Percentiles rank a stretch among this genome's conserved stretches.
phyloP scores from a whole-genome alignment of 208 protist genomes.

The Leishmania aethiopica region DNA sequence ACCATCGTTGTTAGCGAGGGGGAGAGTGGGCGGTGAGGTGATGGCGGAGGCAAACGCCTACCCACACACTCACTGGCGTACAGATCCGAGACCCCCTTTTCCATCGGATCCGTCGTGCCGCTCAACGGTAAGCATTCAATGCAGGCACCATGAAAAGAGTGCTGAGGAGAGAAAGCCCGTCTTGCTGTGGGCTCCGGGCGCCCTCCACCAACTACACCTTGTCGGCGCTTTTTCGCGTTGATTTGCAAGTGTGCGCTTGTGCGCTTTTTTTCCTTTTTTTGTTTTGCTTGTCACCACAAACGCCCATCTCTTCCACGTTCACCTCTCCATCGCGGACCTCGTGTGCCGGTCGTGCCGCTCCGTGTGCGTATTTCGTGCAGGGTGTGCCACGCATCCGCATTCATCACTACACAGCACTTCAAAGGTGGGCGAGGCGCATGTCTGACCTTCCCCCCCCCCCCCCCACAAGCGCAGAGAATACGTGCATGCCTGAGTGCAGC shows the following conservation, averaged over 20 bases:
- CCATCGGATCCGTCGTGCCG: too few species aligned
- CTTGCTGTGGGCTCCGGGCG: not conserved
- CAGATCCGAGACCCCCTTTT: too few species aligned
- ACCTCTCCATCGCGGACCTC: not conserved
- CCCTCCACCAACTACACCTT: not conserved
- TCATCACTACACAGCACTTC: not conserved
- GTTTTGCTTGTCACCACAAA: not conserved
- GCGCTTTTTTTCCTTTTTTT: too few species aligned
- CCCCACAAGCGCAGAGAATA: too few species aligned
- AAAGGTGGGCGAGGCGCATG: not conserved
- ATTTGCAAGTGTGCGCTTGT: too few species aligned
- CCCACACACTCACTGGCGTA: too few species aligned
- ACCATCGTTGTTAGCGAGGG: not conserved
- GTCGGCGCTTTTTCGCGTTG: not conserved
- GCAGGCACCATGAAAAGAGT: not conserved
- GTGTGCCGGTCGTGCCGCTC: not conserved
- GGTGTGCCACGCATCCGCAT: not conserved
- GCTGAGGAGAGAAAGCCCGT: not conserved
- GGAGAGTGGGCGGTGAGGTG: not conserved
- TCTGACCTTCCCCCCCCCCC: not conserved
- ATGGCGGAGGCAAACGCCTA: too few species aligned
- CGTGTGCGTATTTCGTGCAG: not conserved
- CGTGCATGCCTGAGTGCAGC: too few species aligned
- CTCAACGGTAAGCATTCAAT: too few species aligned
- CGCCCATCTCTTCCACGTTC: not conserved